Percentiles rank a stretch among this genome's conserved stretches.
These are phyloP conservation scores for Boechera retrofracta DNA, from an alignment of 345 rosid species.

Conservation along the genomic window DNA sequence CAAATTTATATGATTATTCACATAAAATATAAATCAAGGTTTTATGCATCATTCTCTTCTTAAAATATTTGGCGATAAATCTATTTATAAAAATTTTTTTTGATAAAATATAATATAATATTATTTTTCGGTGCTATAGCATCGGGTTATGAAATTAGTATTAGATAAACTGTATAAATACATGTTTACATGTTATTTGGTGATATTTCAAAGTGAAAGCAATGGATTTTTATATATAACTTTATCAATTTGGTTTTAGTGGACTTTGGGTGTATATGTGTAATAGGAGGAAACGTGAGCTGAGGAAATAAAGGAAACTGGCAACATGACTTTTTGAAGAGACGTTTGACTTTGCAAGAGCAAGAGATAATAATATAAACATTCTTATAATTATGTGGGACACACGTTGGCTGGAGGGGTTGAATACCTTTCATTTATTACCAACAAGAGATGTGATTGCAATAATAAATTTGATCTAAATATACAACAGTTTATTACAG, in stretches of 20 bases:
- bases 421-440: constrained; percentile 1
- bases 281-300: constrained; percentile 30
- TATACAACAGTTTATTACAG: neutral
- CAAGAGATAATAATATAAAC: constrained; percentile 17
- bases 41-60: too few relatives aligned
- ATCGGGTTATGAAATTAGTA: too few relatives aligned
- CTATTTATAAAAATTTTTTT: too few relatives aligned
- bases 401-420: constrained; percentile 20
- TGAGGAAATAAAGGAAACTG: constrained; percentile 1
- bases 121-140: too few relatives aligned
- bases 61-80: too few relatives aligned
- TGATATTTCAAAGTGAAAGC: neutral
- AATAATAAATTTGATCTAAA: too few relatives aligned
- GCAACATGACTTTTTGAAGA: constrained; percentile 28
- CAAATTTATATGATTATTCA: too few relatives aligned
- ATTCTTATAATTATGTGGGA: constrained; percentile 29
- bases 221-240: neutral
- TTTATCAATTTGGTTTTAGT: neutral
- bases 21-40: too few relatives aligned
- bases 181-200: neutral
- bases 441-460: neutral
- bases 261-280: constrained; percentile 29
- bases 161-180: neutral
- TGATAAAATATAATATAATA: too few relatives aligned
- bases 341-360: constrained; percentile 34